phyloP scores from a whole-genome alignment of 441 rosid species.

The Capsella rubella region DNA sequence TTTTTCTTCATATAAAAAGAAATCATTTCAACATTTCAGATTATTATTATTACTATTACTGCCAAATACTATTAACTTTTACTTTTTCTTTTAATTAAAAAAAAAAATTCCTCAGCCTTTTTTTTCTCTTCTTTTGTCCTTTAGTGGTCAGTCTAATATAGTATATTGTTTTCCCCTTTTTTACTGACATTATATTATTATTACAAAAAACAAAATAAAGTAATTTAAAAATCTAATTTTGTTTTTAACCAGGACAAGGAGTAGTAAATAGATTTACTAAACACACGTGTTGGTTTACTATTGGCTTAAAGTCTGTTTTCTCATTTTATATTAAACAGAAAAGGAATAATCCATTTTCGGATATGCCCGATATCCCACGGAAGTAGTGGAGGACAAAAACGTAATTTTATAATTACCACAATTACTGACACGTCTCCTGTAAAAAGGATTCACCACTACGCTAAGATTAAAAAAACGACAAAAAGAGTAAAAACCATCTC shows the following conservation, averaged over 20 bases:
- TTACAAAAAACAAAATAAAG: neutral
- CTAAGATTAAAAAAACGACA: slow-evolving; percentile 38
- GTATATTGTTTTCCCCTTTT: slow-evolving; percentile 30
- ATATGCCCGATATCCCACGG: slow-evolving; percentile 30
- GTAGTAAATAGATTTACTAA: slow-evolving; percentile 18
- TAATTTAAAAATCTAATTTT: neutral
- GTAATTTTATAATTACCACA: slow-evolving; percentile 26
- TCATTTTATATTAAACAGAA: neutral
- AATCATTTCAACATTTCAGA: slow-evolving; percentile 43
- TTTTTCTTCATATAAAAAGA: too few species aligned
- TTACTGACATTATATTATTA: slow-evolving; percentile 32
- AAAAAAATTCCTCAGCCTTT: slow-evolving; percentile 9
- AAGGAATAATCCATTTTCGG: slow-evolving; percentile 28
- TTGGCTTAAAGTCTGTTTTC: slow-evolving; percentile 24
- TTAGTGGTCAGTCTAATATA: slow-evolving; percentile 33
- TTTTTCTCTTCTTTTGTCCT: slow-evolving; percentile 32
- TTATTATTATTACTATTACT: slow-evolving; percentile 30
- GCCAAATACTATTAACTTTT: slow-evolving; percentile 11
- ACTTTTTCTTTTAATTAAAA: slow-evolving; percentile 26
- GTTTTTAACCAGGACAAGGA: neutral
- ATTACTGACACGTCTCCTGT: slow-evolving; percentile 48
- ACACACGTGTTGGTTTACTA: neutral
- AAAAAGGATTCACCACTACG: slow-evolving; percentile 44
- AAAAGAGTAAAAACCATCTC: neutral
- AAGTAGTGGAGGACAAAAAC: slow-evolving; percentile 32